Evolutionary conservation across 352 stramenopile genomes (phyloP).

Genomic region (Phytophthora lateralis): DNA sequence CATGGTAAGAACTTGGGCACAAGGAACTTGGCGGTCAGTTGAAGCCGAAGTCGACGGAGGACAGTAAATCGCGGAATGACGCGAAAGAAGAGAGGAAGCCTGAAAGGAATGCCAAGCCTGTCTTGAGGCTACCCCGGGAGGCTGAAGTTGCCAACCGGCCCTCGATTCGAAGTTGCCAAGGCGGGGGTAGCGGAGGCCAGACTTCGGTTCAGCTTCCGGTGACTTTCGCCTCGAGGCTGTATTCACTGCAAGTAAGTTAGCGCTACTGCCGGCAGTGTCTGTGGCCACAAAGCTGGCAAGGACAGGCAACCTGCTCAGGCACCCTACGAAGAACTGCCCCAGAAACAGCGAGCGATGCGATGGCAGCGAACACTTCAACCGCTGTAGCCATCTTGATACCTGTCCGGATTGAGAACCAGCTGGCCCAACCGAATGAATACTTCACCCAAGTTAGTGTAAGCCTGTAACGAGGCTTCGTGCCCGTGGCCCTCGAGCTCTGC

Average conservation of each 20-base stretch:
- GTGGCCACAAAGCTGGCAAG: slow-evolving; percentile 13
- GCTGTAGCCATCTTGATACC: background rate
- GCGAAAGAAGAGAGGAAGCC: slow-evolving; percentile 2
- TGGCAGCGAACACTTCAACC: slow-evolving; percentile 1
- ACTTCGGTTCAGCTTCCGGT: slow-evolving; percentile 23
- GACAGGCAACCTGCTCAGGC: slow-evolving; percentile 11
- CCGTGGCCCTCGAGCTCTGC: background rate
- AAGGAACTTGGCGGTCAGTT: slow-evolving; percentile 1
- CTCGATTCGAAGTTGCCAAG: slow-evolving; percentile 3
- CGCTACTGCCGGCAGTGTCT: slow-evolving; percentile 11
- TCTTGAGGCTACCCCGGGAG: background rate
- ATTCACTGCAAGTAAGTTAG: slow-evolving; percentile 9
- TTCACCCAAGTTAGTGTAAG: background rate
- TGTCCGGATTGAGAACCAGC: background rate
- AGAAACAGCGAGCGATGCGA: slow-evolving; percentile 16
- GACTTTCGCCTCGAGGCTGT: slow-evolving; percentile 2
- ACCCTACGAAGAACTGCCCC: slow-evolving; percentile 2
- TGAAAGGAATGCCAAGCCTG: background rate
- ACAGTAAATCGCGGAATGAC: slow-evolving; percentile 30
- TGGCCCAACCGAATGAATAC: slow-evolving; percentile 5
- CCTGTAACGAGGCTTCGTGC: background rate
- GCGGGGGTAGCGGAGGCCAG: background rate
- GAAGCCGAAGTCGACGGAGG: slow-evolving; percentile 10
- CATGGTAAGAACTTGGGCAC: slow-evolving; percentile 1
- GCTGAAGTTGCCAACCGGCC: background rate